Conservation (phyloP, 225 moss, liverwort and hornwort genomes). For the Sphagnum tenellum region DNA sequence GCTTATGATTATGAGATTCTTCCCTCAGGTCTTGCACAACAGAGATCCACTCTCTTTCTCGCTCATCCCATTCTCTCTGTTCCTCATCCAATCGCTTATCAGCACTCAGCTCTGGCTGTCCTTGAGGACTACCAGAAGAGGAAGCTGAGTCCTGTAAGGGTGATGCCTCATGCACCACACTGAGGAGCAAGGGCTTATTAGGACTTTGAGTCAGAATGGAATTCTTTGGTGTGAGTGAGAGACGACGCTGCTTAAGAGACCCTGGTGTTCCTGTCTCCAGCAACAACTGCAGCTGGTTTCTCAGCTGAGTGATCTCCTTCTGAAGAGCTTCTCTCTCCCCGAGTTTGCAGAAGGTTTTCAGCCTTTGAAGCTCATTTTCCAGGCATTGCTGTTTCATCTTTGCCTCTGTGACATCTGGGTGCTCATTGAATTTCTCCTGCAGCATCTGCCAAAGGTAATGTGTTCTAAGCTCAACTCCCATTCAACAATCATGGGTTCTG, state of each 20-base stretch:
- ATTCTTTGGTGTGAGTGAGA: conserved; percentile 35
- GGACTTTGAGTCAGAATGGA: conserved; percentile 14
- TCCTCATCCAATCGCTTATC: conserved; percentile 24
- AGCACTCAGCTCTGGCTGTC: conserved; percentile 6
- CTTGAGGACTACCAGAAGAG: neutral
- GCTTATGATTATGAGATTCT: conserved; percentile 52
- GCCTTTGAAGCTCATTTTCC: conserved; percentile 44
- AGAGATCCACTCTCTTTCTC: conserved; percentile 60
- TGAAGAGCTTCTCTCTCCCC: conserved; percentile 57
- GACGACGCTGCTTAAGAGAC: conserved; percentile 25
- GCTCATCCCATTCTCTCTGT: conserved; percentile 52
- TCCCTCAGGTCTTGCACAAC: conserved; percentile 58
- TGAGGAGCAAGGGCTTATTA: conserved; percentile 8
- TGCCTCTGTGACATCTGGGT: conserved; percentile 69
- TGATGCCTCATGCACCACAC: conserved; percentile 10
- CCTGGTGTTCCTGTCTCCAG: conserved; percentile 37
- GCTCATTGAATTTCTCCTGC: conserved; percentile 72
- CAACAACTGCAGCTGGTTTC: conserved; percentile 49
- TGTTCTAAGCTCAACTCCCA: neutral
- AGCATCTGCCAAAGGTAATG: conserved; percentile 34
- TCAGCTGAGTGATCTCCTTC: conserved; percentile 52
- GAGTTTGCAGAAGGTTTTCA: conserved; percentile 51
- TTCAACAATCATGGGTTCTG: neutral
- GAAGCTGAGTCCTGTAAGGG: conserved; percentile 18
- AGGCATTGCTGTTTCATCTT: conserved; percentile 51